Conservation (phyloP, 2,329 filamentous ascomycete genomes). For the Microcyclosporella mali region DNA sequence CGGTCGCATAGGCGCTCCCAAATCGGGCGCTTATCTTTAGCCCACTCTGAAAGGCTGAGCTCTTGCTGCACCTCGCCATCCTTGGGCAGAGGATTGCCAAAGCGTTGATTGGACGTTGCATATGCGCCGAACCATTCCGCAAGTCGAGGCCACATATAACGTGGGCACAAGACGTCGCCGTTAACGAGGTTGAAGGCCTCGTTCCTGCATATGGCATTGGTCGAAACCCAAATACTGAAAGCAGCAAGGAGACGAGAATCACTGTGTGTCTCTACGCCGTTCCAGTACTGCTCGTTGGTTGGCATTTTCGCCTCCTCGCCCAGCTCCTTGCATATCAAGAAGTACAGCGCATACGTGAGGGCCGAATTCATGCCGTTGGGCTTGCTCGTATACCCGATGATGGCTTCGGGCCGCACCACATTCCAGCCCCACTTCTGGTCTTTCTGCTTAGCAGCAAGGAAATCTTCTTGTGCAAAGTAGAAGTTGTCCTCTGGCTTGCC, state of each 20-base stretch:
- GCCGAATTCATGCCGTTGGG: conserved; percentile 38
- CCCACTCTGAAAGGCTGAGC: conserved; percentile 40
- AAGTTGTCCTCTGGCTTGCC: conserved; percentile 46
- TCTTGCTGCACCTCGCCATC: conserved; percentile 33
- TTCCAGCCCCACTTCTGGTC: conserved; percentile 25
- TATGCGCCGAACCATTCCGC: conserved; percentile 33
- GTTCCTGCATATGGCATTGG: conserved; percentile 28
- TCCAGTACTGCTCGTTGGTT: conserved; percentile 31
- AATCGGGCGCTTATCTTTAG: conserved; percentile 32
- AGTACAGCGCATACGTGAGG: conserved; percentile 38
- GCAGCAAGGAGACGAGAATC: conserved; percentile 32
- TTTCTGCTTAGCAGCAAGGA: conserved; percentile 29
- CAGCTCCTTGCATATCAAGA: conserved; percentile 33
- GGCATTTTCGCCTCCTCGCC: conserved; percentile 32
- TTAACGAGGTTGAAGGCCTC: conserved; percentile 41
- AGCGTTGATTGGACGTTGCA: conserved; percentile 11
- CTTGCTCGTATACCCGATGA: conserved; percentile 26
- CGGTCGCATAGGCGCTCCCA: conserved; percentile 35
- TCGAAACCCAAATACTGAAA: conserved; percentile 35
- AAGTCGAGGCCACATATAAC: conserved; percentile 38
- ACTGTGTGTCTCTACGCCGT: conserved; percentile 32
- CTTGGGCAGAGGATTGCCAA: conserved; percentile 20
- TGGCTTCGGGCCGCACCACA: conserved; percentile 28
- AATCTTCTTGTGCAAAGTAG: conserved; percentile 51
- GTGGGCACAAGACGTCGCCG: conserved; percentile 35